Base-by-base conservation (phyloP, 768 basidiomycete genomes). In the Kwoniella mangroviensis region DNA sequence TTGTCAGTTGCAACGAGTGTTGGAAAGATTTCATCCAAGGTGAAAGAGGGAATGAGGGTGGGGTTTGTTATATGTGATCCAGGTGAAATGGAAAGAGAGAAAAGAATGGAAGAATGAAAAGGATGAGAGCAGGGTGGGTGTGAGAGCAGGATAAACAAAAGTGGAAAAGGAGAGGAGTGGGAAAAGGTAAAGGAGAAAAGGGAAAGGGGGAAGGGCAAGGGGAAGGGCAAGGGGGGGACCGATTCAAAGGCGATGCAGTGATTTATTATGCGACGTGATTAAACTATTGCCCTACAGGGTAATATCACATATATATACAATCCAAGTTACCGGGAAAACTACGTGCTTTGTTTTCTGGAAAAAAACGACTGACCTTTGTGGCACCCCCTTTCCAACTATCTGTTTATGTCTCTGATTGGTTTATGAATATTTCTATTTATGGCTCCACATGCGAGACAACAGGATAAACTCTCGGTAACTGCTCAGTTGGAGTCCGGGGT, bases 61-160 rank as follows among this genome's bases (percentile, higher is more conserved):
- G 12, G 45, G 19, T 49, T 6, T 49, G 45, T 49, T 49, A 49
- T 49, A 45, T 7, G 17, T 28, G 26, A 11, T 45, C 17, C 2
- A 15, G 45, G 41, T 43, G 19, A 22, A 4, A 17, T 15, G 22
- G 45, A 22, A 49, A 22, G 19, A 22, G 24, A 6, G 45, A 51
- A 43, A 62, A 54, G n/a, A 24, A 22, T 12, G 43, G 43, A 22
- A 17, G 61, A 61, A 63, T 19, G 26, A 28, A 51, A 63, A 51
- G 61, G 45, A 63, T 12, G 21, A 41, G 45, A 12, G 4, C n/a
- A n/a, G 19, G 11, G 40, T 7, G 34, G 13, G 24, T 13, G 45
- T 3, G 2, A 53, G 15, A 54, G n/a, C 45, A 49, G 45, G 13
- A 49, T 49, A 49, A 49, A 49, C 45, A 49, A 13, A 12, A 15